Evolutionary conservation across 768 basidiomycete genomes (phyloP).

Genomic region (Baorangia bicolor): DNA sequence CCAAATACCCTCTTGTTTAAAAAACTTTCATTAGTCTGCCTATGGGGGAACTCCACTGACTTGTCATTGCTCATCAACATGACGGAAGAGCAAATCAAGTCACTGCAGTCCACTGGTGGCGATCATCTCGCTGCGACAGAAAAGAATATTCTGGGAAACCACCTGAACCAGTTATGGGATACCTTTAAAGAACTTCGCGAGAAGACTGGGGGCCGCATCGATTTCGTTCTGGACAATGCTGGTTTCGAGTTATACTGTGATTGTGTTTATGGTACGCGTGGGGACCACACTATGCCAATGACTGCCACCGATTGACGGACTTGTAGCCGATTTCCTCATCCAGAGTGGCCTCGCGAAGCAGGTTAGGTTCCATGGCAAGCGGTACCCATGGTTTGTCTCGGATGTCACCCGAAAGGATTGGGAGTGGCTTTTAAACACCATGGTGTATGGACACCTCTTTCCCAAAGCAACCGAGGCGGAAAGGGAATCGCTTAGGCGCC

Average conservation of each 20-base stretch:
- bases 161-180: slow-evolving; percentile 71
- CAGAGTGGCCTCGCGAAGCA: slow-evolving; percentile 84
- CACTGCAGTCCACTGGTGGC: slow-evolving; percentile 95
- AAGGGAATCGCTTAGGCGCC: slow-evolving; percentile 71
- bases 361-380: slow-evolving; percentile 94
- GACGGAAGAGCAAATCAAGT: slow-evolving; percentile 96
- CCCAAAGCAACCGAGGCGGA: slow-evolving; percentile 77
- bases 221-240: slow-evolving; percentile 85
- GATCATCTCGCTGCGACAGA: slow-evolving; percentile 93
- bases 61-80: slow-evolving; percentile 94
- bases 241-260: slow-evolving; percentile 85
- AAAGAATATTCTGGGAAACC: slow-evolving; percentile 93
- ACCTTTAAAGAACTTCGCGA: slow-evolving; percentile 65
- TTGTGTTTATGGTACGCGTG: slow-evolving; percentile 70
- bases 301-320: slow-evolving; percentile 9
- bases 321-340: slow-evolving; percentile 84
- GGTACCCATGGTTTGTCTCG: slow-evolving; percentile 92
- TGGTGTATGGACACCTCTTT: slow-evolving; percentile 93
- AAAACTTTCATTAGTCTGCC: slow-evolving; percentile 62
- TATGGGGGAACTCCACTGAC: slow-evolving; percentile 98
- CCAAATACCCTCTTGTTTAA: neutral
- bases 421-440: slow-evolving; percentile 86
- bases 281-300: neutral
- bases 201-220: slow-evolving; percentile 71
- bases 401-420: slow-evolving; percentile 94